A percentile compares a stretch with the other conserved stretches of the same genome.
Evolutionary conservation across 495 filamentous ascomycete species (phyloP).

Genomic region (Aspergillus cavernicola): DNA sequence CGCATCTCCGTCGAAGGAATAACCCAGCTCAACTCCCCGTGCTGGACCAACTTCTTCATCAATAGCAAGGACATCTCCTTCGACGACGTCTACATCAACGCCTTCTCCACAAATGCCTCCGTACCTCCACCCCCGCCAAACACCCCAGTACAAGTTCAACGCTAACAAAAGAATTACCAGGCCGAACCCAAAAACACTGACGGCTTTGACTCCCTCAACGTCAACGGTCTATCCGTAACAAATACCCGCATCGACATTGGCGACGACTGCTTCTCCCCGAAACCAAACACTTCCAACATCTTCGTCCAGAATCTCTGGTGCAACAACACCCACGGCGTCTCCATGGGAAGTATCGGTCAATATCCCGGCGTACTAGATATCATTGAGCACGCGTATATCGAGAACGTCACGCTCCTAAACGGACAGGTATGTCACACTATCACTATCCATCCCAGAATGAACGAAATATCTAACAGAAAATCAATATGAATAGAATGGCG

Average conservation of each 20-base stretch:
- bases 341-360: constrained; percentile 56
- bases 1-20: constrained; percentile 52
- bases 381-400: constrained; percentile 51
- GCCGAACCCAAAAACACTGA: constrained; percentile 54
- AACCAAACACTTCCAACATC: constrained; percentile 55
- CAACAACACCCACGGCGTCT: constrained; percentile 55
- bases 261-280: constrained; percentile 59
- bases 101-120: constrained; percentile 49
- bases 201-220: constrained; percentile 54
- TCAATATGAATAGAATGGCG: constrained; percentile 41
- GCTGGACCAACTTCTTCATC: constrained; percentile 58
- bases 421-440: constrained; percentile 30
- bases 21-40: constrained; percentile 54
- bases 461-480: not conserved
- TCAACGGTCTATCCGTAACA: constrained; percentile 45
- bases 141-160: not conserved
- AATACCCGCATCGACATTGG: constrained; percentile 51
- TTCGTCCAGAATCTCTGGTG: constrained; percentile 57
- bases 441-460: not conserved
- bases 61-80: constrained; percentile 50
- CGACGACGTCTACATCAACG: constrained; percentile 50
- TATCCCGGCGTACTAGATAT: constrained; percentile 50
- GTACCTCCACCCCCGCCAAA: constrained; percentile 14
- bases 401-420: constrained; percentile 55
- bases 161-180: constrained; percentile 6